These are phyloP conservation scores for Reutealis trisperma DNA, from an alignment of 345 rosid genomes.

Conservation along the genomic window DNA sequence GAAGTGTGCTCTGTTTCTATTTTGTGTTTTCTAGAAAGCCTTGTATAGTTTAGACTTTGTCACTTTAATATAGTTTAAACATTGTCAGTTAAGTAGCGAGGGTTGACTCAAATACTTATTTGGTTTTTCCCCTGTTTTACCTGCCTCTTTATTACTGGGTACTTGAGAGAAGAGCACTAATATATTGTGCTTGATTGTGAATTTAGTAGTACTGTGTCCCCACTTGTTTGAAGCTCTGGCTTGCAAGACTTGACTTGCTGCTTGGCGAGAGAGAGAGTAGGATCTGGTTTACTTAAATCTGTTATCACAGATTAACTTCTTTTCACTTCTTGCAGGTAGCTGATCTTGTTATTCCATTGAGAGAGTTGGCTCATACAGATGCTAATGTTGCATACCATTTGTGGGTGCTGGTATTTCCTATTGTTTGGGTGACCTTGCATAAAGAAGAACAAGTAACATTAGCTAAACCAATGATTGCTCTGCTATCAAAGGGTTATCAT, in stretches of 20 bases:
- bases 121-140: neutral
- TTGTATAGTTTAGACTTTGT: neutral
- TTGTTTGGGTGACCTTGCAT: conserved; percentile 90
- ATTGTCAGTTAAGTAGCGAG: neutral
- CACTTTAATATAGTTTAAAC: neutral
- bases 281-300: neutral
- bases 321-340: conserved; percentile 54
- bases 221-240: neutral
- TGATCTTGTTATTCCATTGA: conserved; percentile 84
- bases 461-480: conserved; percentile 87
- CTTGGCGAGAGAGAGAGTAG: neutral
- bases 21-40: neutral
- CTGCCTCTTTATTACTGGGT: neutral
- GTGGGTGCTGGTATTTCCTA: conserved; percentile 98
- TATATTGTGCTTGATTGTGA: neutral
- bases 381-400: conserved; percentile 96
- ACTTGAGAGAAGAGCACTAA: neutral
- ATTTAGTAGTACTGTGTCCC: neutral
- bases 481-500: conserved; percentile 90
- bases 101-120: neutral
- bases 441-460: conserved; percentile 86
- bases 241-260: neutral
- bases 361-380: conserved; percentile 94
- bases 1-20: neutral
- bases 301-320: neutral